Conservation (phyloP, 768 basidiomycete species). For the Phlebiopsis flavidoalba region DNA sequence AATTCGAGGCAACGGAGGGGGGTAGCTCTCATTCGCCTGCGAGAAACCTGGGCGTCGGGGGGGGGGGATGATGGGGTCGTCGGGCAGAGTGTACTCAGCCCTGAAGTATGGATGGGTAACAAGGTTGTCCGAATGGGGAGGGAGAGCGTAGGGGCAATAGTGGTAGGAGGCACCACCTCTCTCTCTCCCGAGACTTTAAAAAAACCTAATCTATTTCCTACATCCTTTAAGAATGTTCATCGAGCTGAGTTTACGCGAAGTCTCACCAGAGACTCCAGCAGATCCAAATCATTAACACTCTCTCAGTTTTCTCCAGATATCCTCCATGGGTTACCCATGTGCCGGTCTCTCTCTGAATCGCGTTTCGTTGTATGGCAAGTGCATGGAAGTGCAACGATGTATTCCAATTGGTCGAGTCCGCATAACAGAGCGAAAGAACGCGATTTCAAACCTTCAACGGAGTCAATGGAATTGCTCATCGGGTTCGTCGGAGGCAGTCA, state of each 20-base stretch:
- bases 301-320: conserved; percentile 71
- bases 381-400: conserved; percentile 80
- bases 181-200: conserved; percentile 26
- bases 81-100: conserved; percentile 59
- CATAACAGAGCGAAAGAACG: conserved; percentile 81
- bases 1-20: conserved; percentile 61
- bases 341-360: conserved; percentile 69
- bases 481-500: conserved; percentile 15
- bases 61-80: conserved; percentile 55
- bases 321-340: conserved; percentile 50
- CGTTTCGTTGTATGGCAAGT: conserved; percentile 65
- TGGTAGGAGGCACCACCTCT: conserved; percentile 31
- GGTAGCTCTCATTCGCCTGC: conserved; percentile 59
- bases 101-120: conserved; percentile 67
- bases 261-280: conserved; percentile 61
- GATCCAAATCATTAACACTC: conserved; percentile 71
- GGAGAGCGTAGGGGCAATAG: conserved; percentile 58
- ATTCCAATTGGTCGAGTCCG: conserved; percentile 78
- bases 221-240: background rate
- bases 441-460: conserved; percentile 78
- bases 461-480: conserved; percentile 49
- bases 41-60: conserved; percentile 54
- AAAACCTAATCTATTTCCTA: conserved; percentile 43
- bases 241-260: conserved; percentile 2
- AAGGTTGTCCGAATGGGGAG: conserved; percentile 64